Conservation (phyloP, 2,329 filamentous ascomycete species). For the Venturia aucupariae region DNA sequence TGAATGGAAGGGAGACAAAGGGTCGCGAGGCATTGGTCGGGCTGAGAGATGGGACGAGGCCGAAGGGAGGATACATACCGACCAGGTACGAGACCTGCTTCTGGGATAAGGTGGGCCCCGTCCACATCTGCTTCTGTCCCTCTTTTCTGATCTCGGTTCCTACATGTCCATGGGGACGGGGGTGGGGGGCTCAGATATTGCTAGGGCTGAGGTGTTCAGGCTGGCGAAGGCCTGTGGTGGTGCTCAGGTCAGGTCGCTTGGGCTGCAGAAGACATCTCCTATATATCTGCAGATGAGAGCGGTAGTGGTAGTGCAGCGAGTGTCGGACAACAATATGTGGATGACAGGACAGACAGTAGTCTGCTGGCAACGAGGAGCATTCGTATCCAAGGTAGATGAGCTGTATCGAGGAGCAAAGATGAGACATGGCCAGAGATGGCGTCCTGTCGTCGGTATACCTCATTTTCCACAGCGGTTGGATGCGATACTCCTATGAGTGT, state of each 20-base stretch:
- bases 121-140: neutral
- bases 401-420: conserved; percentile 1
- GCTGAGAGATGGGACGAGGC: neutral
- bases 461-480: neutral
- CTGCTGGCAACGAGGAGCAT: no score
- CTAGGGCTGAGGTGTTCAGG: conserved; percentile 9
- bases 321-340: no score
- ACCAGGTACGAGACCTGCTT: neutral
- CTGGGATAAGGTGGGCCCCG: conserved; percentile 6
- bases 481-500: neutral
- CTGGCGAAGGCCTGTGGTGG: neutral
- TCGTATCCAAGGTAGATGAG: neutral
- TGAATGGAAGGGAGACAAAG: neutral
- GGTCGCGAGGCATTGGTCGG: neutral
- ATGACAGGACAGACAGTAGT: no score
- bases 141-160: neutral
- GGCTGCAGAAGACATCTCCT: neutral
- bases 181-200: conserved; percentile 8
- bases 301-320: no score
- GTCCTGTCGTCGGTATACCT: neutral
- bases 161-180: neutral
- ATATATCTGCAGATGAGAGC: neutral
- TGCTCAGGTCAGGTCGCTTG: neutral
- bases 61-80: neutral
- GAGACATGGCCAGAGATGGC: neutral